Conservation (phyloP, 306 rosid species). For the Cucurbita argyrosperma region DNA sequence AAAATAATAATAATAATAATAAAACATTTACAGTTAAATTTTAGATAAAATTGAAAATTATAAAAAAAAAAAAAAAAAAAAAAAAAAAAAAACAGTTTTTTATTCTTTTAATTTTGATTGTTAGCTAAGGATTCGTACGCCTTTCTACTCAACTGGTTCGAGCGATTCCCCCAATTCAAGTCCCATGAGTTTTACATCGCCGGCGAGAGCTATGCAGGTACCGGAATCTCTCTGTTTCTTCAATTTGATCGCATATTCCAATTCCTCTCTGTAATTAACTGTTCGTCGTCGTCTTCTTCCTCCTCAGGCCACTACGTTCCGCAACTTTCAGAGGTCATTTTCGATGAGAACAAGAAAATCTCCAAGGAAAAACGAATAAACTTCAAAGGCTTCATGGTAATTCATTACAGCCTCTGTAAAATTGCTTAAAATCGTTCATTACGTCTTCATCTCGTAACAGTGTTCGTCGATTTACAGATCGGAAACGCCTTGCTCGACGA, state of each 20-base stretch:
- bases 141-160: conserved; percentile 61
- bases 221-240: background rate
- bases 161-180: conserved; percentile 60
- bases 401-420: background rate
- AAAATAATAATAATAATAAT: too few species aligned
- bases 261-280: background rate
- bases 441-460: background rate
- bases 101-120: background rate
- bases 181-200: conserved; percentile 68
- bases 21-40: too few species aligned
- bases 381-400: conserved; percentile 39
- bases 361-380: conserved; percentile 17
- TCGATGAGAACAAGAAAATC: conserved; percentile 18
- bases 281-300: background rate
- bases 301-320: conserved; percentile 73
- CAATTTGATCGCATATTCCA: background rate
- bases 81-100: background rate
- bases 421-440: background rate
- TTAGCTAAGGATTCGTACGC: conserved; percentile 60
- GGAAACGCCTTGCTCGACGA: conserved; percentile 35
- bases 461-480: conserved; percentile 6
- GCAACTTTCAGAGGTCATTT: conserved; percentile 34
- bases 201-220: conserved; percentile 93
- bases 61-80: too few species aligned
- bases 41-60: too few species aligned